Evolutionary conservation across 2,329 filamentous ascomycete species (phyloP).

Genomic region (Phialophora tarda): DNA sequence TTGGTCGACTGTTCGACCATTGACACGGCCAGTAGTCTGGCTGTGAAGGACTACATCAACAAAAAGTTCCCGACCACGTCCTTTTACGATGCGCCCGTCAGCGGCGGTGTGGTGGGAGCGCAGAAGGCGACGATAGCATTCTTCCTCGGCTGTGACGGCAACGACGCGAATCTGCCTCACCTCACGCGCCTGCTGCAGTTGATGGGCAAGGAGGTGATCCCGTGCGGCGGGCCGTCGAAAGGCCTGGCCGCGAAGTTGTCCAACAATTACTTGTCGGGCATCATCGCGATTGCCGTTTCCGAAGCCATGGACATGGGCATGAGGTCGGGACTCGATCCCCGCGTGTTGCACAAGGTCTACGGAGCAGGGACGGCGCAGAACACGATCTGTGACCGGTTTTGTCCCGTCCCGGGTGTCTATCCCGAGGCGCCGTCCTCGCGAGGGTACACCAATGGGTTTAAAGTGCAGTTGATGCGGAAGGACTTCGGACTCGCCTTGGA

Average conservation of each 20-base stretch:
- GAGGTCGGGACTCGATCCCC: constrained; percentile 61
- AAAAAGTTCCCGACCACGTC: constrained; percentile 42
- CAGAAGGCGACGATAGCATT: constrained; percentile 59
- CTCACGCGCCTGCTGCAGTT: constrained; percentile 54
- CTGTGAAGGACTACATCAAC: constrained; percentile 34
- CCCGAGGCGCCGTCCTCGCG: constrained; percentile 56
- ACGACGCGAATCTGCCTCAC: constrained; percentile 51
- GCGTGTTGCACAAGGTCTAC: constrained; percentile 59
- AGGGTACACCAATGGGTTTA: constrained; percentile 62
- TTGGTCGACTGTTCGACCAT: constrained; percentile 63
- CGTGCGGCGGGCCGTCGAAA: constrained; percentile 62
- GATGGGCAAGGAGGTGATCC: constrained; percentile 61
- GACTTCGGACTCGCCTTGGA: constrained; percentile 63
- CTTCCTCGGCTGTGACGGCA: constrained; percentile 59
- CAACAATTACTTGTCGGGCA: constrained; percentile 66
- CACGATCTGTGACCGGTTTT: constrained; percentile 58
- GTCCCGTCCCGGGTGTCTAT: constrained; percentile 58
- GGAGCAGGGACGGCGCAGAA: constrained; percentile 60
- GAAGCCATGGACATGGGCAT: constrained; percentile 68
- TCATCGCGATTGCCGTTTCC: constrained; percentile 63
- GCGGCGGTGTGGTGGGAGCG: constrained; percentile 59
- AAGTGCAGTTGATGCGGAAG: constrained; percentile 65
- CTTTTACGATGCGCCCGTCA: constrained; percentile 62
- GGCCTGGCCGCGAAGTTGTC: constrained; percentile 65
- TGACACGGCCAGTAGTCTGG: constrained; percentile 54